A percentile compares a stretch with the other conserved stretches of the same genome.
Conservation (phyloP, 345 rosid species). For the Citrus cavaleriei region DNA sequence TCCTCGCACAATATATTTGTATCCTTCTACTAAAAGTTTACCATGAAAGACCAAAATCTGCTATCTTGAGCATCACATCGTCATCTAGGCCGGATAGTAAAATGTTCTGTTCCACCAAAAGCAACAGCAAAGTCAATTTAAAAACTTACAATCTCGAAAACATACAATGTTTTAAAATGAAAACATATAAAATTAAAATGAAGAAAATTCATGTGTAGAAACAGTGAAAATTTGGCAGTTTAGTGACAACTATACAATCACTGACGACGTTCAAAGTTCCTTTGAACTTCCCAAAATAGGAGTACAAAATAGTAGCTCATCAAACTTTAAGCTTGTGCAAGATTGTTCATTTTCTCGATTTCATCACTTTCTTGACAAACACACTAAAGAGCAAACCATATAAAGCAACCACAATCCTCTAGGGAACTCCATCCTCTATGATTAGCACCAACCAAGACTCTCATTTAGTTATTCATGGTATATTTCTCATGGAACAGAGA, state of each 20-base stretch:
- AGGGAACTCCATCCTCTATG: not conserved
- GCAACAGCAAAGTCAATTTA: slow-evolving; percentile 3
- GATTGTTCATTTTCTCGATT: not conserved
- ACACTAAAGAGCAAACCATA: not conserved
- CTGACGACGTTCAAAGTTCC: not conserved
- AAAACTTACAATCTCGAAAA: not conserved
- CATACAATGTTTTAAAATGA: not conserved
- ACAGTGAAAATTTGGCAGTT: not conserved
- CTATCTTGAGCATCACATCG: slow-evolving; percentile 44
- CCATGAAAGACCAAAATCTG: slow-evolving; percentile 81
- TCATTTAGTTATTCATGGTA: not conserved
- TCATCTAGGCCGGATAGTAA: slow-evolving; percentile 39
- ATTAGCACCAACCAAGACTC: not conserved
- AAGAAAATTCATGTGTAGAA: not conserved
- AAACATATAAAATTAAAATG: no score
- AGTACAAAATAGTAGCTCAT: not conserved
- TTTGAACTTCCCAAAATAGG: not conserved
- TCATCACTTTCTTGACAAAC: not conserved
- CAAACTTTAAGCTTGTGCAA: not conserved
- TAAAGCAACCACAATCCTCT: not conserved
- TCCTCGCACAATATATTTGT: not conserved
- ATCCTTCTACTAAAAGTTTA: slow-evolving; percentile 13
- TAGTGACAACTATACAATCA: not conserved
- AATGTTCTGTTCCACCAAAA: slow-evolving; percentile 47
- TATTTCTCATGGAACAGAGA: not conserved